Base-by-base conservation (phyloP, 257 asterid species). In the Gynochthodes officinalis region DNA sequence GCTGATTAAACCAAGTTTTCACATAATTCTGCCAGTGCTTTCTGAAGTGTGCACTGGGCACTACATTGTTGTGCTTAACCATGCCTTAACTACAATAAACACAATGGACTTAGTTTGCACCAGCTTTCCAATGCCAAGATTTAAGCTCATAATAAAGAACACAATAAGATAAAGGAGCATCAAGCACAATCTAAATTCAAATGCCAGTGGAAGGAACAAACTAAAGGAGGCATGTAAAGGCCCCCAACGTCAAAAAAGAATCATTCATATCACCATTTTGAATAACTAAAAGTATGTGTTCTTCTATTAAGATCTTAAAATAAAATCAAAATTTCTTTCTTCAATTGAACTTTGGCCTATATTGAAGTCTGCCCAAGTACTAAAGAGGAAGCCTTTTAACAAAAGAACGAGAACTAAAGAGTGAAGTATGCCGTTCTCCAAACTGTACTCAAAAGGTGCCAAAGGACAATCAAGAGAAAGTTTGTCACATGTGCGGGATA, bases 1-100 rank as follows among this genome's bases (percentile, higher is more conserved):
- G 82, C 42, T 80, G 84, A 37, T 77, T 77, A 50, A 80, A 80
- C 79, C 84, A 77, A 14, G 79, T 80, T 50, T 60, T 80, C 28
- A 80, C 77, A 69, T 76, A 73, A 68, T 80, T 80, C 33, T 77
- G 84, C 82, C 79, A 77, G 48, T 80, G 81, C 79, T 76, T 80
- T 64, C 77, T 76, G 71, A 80, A 80, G 57, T 80, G 81, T 67
- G 79, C 78, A 69, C 57, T 80, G 8, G 82, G 84, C 28, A 80
- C 67, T 18, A 76, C 82, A 33, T 80, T 80, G 71, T 80, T 77
- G 68, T 80, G 84, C 77, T 77, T 80, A 49, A 73, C 76, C 84
- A 80, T 80, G 50, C 48, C 73, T 80, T 75, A 76, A 79, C 84
- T 69, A 46, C 40, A 53, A 67, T 58, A 55, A n/a, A 57, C 11